phyloP scores from a whole-genome alignment of 306 rosid genomes.

The Inga laurina region DNA sequence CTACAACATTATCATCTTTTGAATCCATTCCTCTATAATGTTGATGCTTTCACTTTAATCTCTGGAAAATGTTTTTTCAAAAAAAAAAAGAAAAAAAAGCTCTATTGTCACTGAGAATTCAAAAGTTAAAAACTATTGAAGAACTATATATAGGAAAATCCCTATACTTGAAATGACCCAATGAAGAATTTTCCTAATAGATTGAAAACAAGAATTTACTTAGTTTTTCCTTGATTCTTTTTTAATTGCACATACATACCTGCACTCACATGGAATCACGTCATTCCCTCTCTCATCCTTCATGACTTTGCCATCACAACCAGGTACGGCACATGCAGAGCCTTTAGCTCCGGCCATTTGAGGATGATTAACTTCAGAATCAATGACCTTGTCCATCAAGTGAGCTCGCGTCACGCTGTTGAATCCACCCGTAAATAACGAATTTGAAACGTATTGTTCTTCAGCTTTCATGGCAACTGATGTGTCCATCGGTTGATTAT shows the following conservation, averaged over 20 bases:
- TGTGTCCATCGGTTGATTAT: conserved; percentile 78
- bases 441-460: conserved; percentile 88
- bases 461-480: conserved; percentile 81
- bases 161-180: background rate
- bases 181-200: background rate
- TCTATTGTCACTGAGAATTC: background rate
- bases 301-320: conserved; percentile 89
- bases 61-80: background rate
- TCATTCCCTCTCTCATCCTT: conserved; percentile 89
- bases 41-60: background rate
- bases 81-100: no score
- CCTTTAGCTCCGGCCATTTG: conserved; percentile 98
- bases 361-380: conserved; percentile 84
- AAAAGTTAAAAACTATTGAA: background rate
- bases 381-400: conserved; percentile 91
- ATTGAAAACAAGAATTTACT: background rate
- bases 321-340: conserved; percentile 66
- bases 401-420: conserved; percentile 88
- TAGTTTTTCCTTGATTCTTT: no score
- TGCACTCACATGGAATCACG: conserved; percentile 83
- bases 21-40: background rate
- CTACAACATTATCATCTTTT: background rate
- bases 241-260: conserved; percentile 40
- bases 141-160: background rate
- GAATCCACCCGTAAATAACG: conserved; percentile 87